These are phyloP conservation scores for Rhizopogon vulgaris DNA, from an alignment of 768 basidiomycete species.

Conservation along the genomic window DNA sequence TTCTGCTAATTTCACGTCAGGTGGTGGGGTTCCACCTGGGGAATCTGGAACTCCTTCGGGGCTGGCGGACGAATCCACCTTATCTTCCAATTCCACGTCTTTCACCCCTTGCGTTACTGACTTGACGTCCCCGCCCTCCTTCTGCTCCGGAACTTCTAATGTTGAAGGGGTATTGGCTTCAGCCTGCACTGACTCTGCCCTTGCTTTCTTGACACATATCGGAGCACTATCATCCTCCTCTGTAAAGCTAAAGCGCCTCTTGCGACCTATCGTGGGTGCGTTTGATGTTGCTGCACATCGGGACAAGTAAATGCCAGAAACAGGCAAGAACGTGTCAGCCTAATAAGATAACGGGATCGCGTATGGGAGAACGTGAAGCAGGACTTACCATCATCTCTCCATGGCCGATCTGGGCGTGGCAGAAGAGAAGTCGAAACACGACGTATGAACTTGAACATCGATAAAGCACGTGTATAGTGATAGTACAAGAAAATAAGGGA, in stretches of 20 bases:
- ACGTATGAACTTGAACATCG: constrained; percentile 64
- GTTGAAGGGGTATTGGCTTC: constrained; percentile 20
- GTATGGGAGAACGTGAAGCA: constrained; percentile 8
- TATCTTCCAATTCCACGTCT: constrained; percentile 56
- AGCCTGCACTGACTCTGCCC: constrained; percentile 33
- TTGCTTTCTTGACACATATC: constrained; percentile 30
- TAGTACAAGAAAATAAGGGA: not conserved
- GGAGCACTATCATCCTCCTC: constrained; percentile 30
- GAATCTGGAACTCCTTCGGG: constrained; percentile 34
- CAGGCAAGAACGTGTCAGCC: constrained; percentile 11
- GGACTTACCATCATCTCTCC: constrained; percentile 69
- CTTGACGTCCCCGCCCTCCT: constrained; percentile 48
- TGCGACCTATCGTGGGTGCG: constrained; percentile 61
- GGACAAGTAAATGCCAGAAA: constrained; percentile 5
- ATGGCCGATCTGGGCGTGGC: constrained; percentile 66
- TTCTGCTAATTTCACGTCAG: constrained; percentile 8
- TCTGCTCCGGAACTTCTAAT: constrained; percentile 17
- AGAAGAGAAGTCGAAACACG: constrained; percentile 67
- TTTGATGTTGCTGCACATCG: constrained; percentile 57
- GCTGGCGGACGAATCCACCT: constrained; percentile 5
- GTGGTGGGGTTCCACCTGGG: constrained; percentile 20
- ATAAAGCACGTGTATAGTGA: not conserved
- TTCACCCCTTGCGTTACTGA: constrained; percentile 68
- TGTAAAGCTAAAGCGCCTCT: constrained; percentile 55
- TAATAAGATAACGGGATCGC: not conserved